Evolutionary conservation across 176 grass and related monocot genomes (phyloP), one percentile per base, ranked within the genome.

Genomic region (Cocos nucifera): DNA sequence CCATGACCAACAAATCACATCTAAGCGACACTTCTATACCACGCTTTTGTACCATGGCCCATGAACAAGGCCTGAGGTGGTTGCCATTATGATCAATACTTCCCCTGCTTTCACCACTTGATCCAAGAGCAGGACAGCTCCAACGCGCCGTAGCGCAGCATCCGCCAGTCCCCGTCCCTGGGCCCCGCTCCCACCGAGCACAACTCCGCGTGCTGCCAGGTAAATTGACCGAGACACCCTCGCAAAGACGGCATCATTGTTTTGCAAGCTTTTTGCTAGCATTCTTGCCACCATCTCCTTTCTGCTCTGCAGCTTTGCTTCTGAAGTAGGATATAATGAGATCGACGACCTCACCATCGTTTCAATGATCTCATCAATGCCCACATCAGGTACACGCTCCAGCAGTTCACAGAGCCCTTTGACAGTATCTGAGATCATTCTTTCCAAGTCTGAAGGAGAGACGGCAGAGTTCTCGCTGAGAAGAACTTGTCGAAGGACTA

Each of bases 241-340:
- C 64, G 62, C 61, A 63, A 98, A 98, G 23, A 98, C 72, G 0
- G 74, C 15, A 25, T 98, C 87, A 0, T 59, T 70, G 0, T 78
- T 67, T 64, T 92, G 93, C 48, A 98, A 81, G 67, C 84, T 98
- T 62, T 83, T 98, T 15, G 86, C 65, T 32, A 98, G 80, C 69
- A 98, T 61, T 61, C 81, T 75, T 44, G 78, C 79, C 54, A 88
- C 80, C 8, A 88, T 76, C 59, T 91, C 81, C 70, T 61, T 91
- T 49, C 79, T 85, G 26, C 61, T 49, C 30, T 83, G 69, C 29
- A 81, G 63, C 35, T 81, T 78, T 53, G 73, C 49, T 4, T 73
- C 63, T 22, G 80, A 77, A 20, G 30, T 23, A 24, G 81, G 49
- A 22, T 48, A 59, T 27, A 53, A 63, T 15, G 73, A 77, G 17